These are phyloP conservation scores for Allomyces javanicus DNA, from an alignment of 192 early-diverging fungal species.

Conservation along the genomic window DNA sequence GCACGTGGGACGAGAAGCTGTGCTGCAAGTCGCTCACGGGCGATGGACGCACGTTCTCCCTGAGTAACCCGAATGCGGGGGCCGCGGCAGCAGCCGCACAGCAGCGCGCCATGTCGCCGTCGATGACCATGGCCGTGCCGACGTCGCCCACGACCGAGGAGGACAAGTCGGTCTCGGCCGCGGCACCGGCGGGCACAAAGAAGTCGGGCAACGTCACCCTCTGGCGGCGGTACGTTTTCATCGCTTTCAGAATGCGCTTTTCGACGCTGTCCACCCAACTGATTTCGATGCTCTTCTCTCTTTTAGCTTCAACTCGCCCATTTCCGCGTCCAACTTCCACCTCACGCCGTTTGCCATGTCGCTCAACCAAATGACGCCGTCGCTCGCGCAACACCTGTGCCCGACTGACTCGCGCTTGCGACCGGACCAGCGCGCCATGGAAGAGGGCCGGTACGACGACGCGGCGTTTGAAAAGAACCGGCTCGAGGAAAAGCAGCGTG, in stretches of 20 bases:
- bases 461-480: constrained; percentile 51
- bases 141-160: too few relatives aligned
- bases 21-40: not conserved
- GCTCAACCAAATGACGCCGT: constrained; percentile 44
- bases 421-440: constrained; percentile 73
- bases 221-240: not conserved
- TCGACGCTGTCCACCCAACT: too few relatives aligned
- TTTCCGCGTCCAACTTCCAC: constrained; percentile 29
- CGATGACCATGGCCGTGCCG: too few relatives aligned
- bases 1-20: constrained; percentile 45
- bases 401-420: constrained; percentile 66
- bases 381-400: constrained; percentile 38
- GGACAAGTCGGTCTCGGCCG: too few relatives aligned
- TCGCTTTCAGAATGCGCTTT: too few relatives aligned
- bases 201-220: not conserved
- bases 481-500: constrained; percentile 56
- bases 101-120: too few relatives aligned
- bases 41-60: not conserved
- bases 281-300: too few relatives aligned
- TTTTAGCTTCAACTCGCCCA: constrained; percentile 1
- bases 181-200: too few relatives aligned
- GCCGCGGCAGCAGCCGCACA: not conserved
- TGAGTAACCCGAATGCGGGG: not conserved
- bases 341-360: constrained; percentile 57
- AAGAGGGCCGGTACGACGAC: constrained; percentile 55